Conservation (phyloP, 148 eudicot genomes). For the Nyssa sinensis region DNA sequence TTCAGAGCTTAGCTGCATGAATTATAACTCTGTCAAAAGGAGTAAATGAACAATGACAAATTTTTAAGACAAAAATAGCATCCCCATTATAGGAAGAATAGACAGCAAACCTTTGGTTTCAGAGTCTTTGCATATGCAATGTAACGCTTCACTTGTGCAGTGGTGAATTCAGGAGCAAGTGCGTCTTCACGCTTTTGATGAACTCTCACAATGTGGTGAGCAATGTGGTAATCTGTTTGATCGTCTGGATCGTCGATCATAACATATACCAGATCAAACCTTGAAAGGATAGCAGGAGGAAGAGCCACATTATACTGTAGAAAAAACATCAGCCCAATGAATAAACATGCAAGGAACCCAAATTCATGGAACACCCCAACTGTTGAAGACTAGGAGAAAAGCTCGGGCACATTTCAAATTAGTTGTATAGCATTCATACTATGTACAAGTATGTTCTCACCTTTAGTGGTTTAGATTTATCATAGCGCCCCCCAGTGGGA, state of each 20-base stretch:
- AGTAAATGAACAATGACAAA: slow-evolving; percentile 7
- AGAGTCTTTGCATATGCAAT: slow-evolving; percentile 82
- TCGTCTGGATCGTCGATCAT: slow-evolving; percentile 99
- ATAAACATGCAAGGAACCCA: background rate
- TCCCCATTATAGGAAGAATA: background rate
- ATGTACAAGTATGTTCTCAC: slow-evolving; percentile 30
- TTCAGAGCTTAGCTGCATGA: slow-evolving; percentile 66
- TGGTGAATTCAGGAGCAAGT: slow-evolving; percentile 79
- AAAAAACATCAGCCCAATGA: slow-evolving; percentile 7
- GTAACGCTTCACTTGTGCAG: slow-evolving; percentile 84
- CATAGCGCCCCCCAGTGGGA: slow-evolving; percentile 97
- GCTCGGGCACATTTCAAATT: background rate
- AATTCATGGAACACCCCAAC: background rate
- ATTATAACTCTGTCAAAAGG: background rate
- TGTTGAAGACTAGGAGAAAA: background rate
- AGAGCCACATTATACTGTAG: slow-evolving; percentile 98
- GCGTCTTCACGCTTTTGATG: slow-evolving; percentile 95
- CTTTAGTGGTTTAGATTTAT: slow-evolving; percentile 92
- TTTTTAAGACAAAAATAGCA: background rate
- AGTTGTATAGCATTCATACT: background rate
- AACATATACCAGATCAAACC: slow-evolving; percentile 96
- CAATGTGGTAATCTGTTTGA: slow-evolving; percentile 89
- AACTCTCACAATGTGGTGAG: slow-evolving; percentile 91
- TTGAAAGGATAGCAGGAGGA: slow-evolving; percentile 97
- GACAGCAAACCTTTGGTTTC: slow-evolving; percentile 70